Conservation (phyloP, 306 rosid genomes). For the Vigna unguiculata region DNA sequence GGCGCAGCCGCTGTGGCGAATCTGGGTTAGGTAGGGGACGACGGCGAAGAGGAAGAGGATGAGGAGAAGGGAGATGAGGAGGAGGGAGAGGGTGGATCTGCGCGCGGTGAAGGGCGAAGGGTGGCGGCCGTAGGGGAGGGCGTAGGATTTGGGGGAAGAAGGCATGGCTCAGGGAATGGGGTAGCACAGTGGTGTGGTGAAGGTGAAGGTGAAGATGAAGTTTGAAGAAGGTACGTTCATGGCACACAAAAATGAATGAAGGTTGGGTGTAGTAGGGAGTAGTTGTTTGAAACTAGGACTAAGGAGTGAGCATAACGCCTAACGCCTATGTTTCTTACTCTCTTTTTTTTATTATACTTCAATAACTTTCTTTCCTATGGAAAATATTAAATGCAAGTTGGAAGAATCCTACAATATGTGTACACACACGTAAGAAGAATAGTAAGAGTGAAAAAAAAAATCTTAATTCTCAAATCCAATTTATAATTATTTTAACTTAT, state of each 20-base stretch:
- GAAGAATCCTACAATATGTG: too few relatives aligned
- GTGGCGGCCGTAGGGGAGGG: conserved; percentile 53
- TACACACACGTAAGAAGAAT: too few relatives aligned
- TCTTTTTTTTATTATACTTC: too few relatives aligned
- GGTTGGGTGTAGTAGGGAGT: too few relatives aligned
- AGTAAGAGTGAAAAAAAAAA: too few relatives aligned
- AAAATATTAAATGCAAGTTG: too few relatives aligned
- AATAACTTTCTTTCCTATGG: too few relatives aligned
- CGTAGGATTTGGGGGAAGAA: conserved; percentile 36
- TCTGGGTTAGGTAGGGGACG: conserved; percentile 49
- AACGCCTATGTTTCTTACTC: too few relatives aligned
- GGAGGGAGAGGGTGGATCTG: conserved; percentile 55
- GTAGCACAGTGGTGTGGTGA: neutral
- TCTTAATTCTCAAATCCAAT: too few relatives aligned
- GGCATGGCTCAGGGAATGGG: conserved; percentile 38
- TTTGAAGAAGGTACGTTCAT: neutral
- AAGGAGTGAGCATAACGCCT: too few relatives aligned
- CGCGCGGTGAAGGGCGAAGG: conserved; percentile 43
- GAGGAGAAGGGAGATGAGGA: neutral
- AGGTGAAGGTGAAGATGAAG: neutral
- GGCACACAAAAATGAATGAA: neutral
- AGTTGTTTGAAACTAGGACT: neutral
- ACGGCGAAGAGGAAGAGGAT: conserved; percentile 55
- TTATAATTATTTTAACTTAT: too few relatives aligned
- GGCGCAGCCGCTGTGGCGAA: conserved; percentile 42